These are phyloP conservation scores for Brassica carinata DNA, from an alignment of 345 rosid genomes.

Conservation along the genomic window DNA sequence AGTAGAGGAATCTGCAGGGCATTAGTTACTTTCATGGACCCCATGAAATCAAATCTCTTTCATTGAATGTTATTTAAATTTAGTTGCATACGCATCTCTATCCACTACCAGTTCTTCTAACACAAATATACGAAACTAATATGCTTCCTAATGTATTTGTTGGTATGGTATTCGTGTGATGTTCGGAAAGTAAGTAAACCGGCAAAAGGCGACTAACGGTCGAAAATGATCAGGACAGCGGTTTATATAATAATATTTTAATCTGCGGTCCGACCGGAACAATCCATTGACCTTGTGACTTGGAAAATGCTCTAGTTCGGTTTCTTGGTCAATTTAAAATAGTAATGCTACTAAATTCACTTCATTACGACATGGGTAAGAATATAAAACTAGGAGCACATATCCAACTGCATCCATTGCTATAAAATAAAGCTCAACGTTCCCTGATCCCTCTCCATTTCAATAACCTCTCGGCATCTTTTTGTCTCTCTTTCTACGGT, in stretches of 20 bases:
- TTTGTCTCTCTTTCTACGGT: not conserved
- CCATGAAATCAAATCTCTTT: conserved; percentile 16
- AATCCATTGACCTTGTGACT: not conserved
- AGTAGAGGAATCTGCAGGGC: conserved; percentile 35
- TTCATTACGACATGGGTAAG: conserved; percentile 7
- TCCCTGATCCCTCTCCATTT: conserved; percentile 3
- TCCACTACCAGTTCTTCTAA: not conserved
- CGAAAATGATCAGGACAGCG: not conserved
- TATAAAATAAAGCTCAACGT: conserved; percentile 23
- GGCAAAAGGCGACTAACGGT: not conserved
- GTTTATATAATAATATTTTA: not conserved
- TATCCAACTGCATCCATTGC: not conserved
- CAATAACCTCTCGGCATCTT: conserved; percentile 4
- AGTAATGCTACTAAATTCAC: not conserved
- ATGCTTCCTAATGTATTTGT: not conserved
- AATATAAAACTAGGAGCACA: not conserved
- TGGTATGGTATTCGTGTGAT: not conserved
- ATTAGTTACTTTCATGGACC: conserved; percentile 32
- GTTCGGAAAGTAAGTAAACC: not conserved
- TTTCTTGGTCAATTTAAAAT: not conserved
- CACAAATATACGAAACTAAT: not conserved
- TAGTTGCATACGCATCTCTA: conserved; percentile 31
- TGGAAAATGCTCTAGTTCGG: not conserved
- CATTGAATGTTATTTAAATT: not conserved
- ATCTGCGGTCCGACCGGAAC: not conserved